Base-by-base conservation (phyloP, 345 rosid genomes). In the Syzygium oleosum region DNA sequence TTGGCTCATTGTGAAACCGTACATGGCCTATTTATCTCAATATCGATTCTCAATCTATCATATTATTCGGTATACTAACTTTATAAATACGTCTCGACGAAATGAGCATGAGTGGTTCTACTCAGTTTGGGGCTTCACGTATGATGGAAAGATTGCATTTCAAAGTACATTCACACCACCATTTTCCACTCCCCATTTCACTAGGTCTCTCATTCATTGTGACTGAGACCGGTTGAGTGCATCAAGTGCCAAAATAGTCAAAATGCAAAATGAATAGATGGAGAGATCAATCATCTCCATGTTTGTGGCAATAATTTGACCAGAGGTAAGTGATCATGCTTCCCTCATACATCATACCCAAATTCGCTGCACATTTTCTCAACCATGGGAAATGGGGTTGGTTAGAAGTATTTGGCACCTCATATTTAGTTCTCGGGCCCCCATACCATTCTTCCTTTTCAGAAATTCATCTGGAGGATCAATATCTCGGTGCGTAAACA, bases 101-200 rank as follows among this genome's bases (percentile, higher is more conserved):
- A 38, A 38, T 38, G 49, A 21, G 5, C 83, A 9, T 5, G 4
- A 38, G 83, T 38, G 80, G 27, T 19, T 21, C 25, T 73, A 73
- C 83, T 73, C 83, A 9, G 13, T 27, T 61, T 61, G 73, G 73
- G 9, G 34, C 83, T 38, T 38, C 27, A 38, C 49, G 38, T 19
- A 12, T 10, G 10, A 90, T 92, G 92, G 84, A 86, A 77, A 56
- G 55, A 68, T 49, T 52, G 83, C 87, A 85, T 88, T 84, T 85
- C 88, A 85, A 91, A 93, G 90, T 87, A 91, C 92, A 90, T 77
- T 86, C 85, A 88, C 86, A 88, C 92, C 90, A 88, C 90, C 87
- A 84, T 51, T 49, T 51, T 4, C 83, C 34, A 6, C 12, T 38
- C 52, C 80, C 83, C 83, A 41, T 19, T 5, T 38, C 49, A 73